Evolutionary conservation across 306 rosid species (phyloP), one percentile per base, ranked within the genome.

Genomic region (Dalbergia cultrata): DNA sequence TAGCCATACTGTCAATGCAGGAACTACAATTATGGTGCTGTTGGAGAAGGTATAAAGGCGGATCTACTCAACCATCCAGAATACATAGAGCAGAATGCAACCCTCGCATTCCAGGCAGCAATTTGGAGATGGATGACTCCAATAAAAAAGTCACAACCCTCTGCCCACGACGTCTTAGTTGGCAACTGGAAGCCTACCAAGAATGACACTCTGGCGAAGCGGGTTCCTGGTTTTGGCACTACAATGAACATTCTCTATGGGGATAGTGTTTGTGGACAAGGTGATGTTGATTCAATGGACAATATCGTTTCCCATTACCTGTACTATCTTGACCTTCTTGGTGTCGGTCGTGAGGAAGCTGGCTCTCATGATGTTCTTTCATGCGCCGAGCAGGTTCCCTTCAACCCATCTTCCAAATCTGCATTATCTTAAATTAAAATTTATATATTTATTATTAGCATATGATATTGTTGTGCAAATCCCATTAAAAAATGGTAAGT

Each of bases 191-290:
- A 95, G 87, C 99, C 99, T 1, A 89, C 90, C 79, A 93, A 88
- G 92, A 95, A 95, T 1, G 99, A 95, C 83, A 95, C 98, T 3
- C 4, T 83, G 84, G 81, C 75, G 26, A 86, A 95, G 12, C 87
- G 99, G 12, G 4, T 86, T 77, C 97, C 98, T 33, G 99, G 99
- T 57, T 93, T 95, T 62, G 99, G 99, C 2, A 3, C 93, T 16
- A 95, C 99, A 62, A 95, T 95, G 99, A 95, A 95, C 84, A 26
- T 95, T 82, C 93, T 95, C 21, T 95, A 95, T 8, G 97, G 99
- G 2, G 98, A 95, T 7, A 1, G 31, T n/a, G 64, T 81, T 39
- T 95, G 99, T 43, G 97, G 97, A 31, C 60, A 93, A 83, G 99
- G 96, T 54, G 96, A 92, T 61, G 74, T 87, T 53, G 98, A 95